Percentiles rank a stretch among this genome's conserved stretches.
Conservation (phyloP, 768 basidiomycete species). For the Collybiopsis luxurians region DNA sequence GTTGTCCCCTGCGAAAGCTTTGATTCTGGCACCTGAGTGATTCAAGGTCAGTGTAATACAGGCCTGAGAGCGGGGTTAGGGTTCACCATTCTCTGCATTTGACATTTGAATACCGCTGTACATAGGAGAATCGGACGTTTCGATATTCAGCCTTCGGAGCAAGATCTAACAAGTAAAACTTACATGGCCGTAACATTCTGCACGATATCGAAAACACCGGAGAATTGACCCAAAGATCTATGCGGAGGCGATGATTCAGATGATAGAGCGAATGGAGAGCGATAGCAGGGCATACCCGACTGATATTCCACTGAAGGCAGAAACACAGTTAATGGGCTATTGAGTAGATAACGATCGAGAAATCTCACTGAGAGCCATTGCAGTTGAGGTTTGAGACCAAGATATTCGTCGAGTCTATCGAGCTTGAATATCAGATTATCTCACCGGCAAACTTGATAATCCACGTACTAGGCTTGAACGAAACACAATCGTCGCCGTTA, state of each 20-base stretch:
- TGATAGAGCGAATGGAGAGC: too few relatives aligned
- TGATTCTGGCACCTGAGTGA: too few relatives aligned
- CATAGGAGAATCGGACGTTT: too few relatives aligned
- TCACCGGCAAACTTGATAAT: neutral
- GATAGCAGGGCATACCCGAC: constrained; percentile 36
- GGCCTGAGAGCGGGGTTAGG: too few relatives aligned
- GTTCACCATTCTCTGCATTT: constrained; percentile 63
- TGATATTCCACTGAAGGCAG: constrained; percentile 45
- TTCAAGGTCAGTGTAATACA: too few relatives aligned
- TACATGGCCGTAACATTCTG: constrained; percentile 54
- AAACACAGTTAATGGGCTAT: neutral
- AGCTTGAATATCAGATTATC: neutral
- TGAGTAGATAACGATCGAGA: neutral
- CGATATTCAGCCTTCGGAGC: too few relatives aligned
- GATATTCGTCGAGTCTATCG: constrained; percentile 49
- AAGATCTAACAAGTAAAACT: constrained; percentile 6
- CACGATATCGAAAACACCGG: constrained; percentile 55
- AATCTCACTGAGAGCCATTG: constrained; percentile 50
- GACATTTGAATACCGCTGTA: constrained; percentile 57
- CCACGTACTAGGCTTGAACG: constrained; percentile 44
- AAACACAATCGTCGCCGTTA: constrained; percentile 41
- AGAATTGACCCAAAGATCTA: constrained; percentile 58
- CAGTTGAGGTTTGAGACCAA: constrained; percentile 56
- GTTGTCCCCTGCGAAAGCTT: constrained; percentile 60
- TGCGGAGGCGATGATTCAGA: neutral